Evolutionary conservation across 2,329 filamentous ascomycete genomes (phyloP).

Genomic region (Venturiaceae sp.): DNA sequence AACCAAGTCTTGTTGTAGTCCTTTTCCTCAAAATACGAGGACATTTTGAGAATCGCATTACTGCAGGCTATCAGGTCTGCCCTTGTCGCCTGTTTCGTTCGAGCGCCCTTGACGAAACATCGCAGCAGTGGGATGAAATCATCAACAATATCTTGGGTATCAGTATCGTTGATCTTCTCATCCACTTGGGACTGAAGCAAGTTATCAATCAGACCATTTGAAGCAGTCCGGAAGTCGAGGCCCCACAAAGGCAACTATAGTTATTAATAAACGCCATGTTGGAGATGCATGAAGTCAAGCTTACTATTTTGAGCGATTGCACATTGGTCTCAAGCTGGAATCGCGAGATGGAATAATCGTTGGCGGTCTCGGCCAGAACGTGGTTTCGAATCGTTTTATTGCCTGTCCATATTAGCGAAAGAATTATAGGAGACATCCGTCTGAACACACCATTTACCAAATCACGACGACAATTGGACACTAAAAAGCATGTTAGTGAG

Average conservation of each 20-base stretch:
- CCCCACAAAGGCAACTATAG: conserved; percentile 48
- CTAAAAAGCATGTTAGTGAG: too few relatives aligned
- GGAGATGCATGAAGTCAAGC: too few relatives aligned
- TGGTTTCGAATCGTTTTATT: conserved; percentile 47
- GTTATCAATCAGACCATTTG: conserved; percentile 45
- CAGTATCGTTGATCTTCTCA: conserved; percentile 31
- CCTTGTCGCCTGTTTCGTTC: conserved; percentile 33
- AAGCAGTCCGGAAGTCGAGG: conserved; percentile 41
- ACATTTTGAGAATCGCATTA: conserved; percentile 38
- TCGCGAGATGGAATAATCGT: conserved; percentile 43
- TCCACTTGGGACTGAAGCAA: conserved; percentile 42
- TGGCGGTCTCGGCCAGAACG: conserved; percentile 44
- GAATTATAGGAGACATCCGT: too few relatives aligned
- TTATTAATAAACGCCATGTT: too few relatives aligned
- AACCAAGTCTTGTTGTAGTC: conserved; percentile 41
- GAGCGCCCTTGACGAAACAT: conserved; percentile 39
- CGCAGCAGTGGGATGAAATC: conserved; percentile 46
- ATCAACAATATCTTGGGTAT: conserved; percentile 36
- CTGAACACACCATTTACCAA: conserved; percentile 44
- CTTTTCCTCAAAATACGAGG: conserved; percentile 40
- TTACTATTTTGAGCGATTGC: conserved; percentile 43
- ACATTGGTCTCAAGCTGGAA: conserved; percentile 47
- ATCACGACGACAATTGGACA: conserved; percentile 45
- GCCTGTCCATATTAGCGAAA: too few relatives aligned
- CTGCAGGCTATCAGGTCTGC: conserved; percentile 35